Evolutionary conservation across 2,329 filamentous ascomycete genomes (phyloP), one percentile per base, ranked within the genome.

Genomic region (Tolypocladium tundrense): DNA sequence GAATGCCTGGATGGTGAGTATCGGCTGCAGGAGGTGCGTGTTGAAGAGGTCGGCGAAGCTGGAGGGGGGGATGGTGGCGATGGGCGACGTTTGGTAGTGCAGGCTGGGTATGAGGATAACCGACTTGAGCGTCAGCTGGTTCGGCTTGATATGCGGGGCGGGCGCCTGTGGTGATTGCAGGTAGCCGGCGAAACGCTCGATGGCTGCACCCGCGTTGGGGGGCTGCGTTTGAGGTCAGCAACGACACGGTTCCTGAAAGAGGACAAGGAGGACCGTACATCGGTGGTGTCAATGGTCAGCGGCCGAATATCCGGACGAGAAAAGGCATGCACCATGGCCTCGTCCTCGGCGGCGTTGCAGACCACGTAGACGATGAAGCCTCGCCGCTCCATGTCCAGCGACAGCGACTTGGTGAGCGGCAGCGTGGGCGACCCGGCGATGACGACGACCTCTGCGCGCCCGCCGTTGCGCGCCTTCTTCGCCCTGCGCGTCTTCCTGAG

Each of bases 301-400:
- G 93, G 86, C 61, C 88, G 84, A 62, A 97, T 88, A 69, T 97
- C 94, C 8, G 85, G 79, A 61, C 91, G 81, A n/a, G 86, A 82
- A 70, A 96, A 83, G 60, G 84, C 82, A 60, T 90, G 84, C 16
- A 97, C 86, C 62, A 88, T 76, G 41, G 86, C 79, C 70, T 97
- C 91, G 64, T 97, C 93, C 66, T 96, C 90, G 59, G 86, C 76
- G n/a, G 85, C 90, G 62, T 85, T 88, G 66, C 91, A 93, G 1
- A 96, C 89, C 60, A 99, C 80, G 71, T 91, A 99, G 58, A 97
- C 90, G 60, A 97, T 89, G 71, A 95, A 97, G 5, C 94, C 94
- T 62, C 91, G 85, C 60, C 91, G 81, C 74, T 97, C 94, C 64
- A 99, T 78, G 68, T 99, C 94, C 53, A 92, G 75, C 2, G 91